phyloP scores from a whole-genome alignment of 164 flowering plant species.

The Stephania japonica region DNA sequence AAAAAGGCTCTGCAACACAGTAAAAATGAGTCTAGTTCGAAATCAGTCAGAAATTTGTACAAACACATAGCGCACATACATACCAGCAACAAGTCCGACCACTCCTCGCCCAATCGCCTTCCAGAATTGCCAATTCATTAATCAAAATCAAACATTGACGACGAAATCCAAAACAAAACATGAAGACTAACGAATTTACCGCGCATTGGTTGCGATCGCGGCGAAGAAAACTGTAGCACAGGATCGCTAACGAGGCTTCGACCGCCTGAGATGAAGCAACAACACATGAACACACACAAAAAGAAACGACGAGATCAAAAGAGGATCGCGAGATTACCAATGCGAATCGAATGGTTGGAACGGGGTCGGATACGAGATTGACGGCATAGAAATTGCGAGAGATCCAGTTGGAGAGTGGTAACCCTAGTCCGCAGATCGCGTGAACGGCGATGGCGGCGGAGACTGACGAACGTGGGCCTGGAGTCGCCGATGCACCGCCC shows the following conservation, averaged over 20 bases:
- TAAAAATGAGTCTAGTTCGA: background rate
- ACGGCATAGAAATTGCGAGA: conserved; percentile 32
- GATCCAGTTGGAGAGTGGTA: conserved; percentile 35
- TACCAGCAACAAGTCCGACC: conserved; percentile 57
- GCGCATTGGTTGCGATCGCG: conserved; percentile 44
- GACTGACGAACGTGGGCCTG: background rate
- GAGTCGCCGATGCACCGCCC: background rate
- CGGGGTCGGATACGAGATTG: conserved; percentile 49
- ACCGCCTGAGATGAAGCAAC: conserved; percentile 29
- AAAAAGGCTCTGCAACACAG: background rate
- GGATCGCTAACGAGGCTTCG: conserved; percentile 41
- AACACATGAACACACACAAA: no score
- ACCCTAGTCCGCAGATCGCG: conserved; percentile 32
- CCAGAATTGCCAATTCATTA: conserved; percentile 36
- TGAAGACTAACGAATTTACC: conserved; percentile 25
- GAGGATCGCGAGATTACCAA: conserved; percentile 30
- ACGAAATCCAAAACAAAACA: background rate
- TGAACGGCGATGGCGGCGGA: conserved; percentile 23
- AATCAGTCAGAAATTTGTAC: background rate
- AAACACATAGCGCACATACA: conserved; percentile 13
- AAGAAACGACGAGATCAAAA: background rate
- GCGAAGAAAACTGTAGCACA: conserved; percentile 47
- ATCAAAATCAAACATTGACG: conserved; percentile 3
- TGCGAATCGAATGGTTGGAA: conserved; percentile 38
- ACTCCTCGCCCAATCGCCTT: conserved; percentile 55